These are phyloP conservation scores for Ampelomyces quisqualis DNA, from an alignment of 2,329 filamentous ascomycete species.

Conservation along the genomic window DNA sequence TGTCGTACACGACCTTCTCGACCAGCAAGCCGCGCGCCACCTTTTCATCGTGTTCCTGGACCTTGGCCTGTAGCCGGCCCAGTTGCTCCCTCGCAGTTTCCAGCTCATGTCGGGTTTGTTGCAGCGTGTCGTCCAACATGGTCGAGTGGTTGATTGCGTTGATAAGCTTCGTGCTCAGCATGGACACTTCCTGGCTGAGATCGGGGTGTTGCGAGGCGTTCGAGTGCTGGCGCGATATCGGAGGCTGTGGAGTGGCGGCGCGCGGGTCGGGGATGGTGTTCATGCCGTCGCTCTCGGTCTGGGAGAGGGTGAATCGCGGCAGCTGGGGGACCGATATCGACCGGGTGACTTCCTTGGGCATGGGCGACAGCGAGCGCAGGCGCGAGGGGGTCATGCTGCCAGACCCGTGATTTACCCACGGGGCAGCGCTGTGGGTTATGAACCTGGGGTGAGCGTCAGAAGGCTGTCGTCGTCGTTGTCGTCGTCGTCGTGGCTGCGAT, in stretches of 20 bases:
- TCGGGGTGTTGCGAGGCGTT: conserved; percentile 61
- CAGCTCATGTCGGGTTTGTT: conserved; percentile 78
- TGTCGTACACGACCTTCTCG: conserved; percentile 70
- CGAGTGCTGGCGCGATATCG: conserved; percentile 45
- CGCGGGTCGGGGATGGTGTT: conserved; percentile 65
- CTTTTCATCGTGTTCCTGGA: conserved; percentile 67
- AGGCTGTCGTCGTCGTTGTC: neutral
- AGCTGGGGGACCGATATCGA: conserved; percentile 43
- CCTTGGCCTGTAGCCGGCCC: conserved; percentile 66
- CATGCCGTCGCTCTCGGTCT: conserved; percentile 58
- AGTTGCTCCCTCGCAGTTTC: conserved; percentile 70
- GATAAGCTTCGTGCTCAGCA: conserved; percentile 91
- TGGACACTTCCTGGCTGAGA: conserved; percentile 75
- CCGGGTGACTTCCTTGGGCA: conserved; percentile 41
- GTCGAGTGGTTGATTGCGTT: conserved; percentile 98
- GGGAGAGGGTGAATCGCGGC: conserved; percentile 32
- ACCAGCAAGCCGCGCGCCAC: conserved; percentile 75
- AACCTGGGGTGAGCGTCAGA: conserved; percentile 25
- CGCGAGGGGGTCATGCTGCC: conserved; percentile 41
- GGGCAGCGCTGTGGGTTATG: conserved; percentile 36
- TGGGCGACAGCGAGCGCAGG: conserved; percentile 40
- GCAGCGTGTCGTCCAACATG: conserved; percentile 81
- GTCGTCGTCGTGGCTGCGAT: no score
- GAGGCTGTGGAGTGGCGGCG: conserved; percentile 42
- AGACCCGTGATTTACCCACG: conserved; percentile 36